Base-by-base conservation (phyloP, 768 basidiomycete species). In the Gymnopilus dilepis region DNA sequence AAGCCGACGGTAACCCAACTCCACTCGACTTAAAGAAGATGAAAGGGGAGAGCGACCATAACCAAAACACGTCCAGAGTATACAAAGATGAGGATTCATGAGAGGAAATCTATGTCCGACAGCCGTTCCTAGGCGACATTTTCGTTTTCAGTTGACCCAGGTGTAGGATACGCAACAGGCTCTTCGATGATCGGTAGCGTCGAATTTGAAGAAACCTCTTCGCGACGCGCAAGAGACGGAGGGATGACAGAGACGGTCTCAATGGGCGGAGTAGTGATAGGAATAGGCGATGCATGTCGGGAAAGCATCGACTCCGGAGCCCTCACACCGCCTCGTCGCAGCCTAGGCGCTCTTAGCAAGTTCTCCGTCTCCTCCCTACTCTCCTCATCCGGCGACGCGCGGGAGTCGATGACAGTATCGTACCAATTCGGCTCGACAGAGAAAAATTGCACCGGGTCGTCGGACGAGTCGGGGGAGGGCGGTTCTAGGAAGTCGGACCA, bases 301-400 rank as follows among this genome's bases (percentile, higher is more conserved):
- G 83, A 73, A 2, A 88, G 68, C 64, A 88, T 73, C 1, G 84
- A 82, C 66, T 91, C 90, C 0, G 88, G 86, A 4, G 88, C 83
- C 5, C 85, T 83, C 4, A 90, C 69, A 2, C 88, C 86, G n/a
- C 89, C 87, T 2, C 89, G 83, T 50, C 89, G 84, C 42, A 90
- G 74, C 41, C 87, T 82, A 4, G 89, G 86, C 6, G 66, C 69
- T 24, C 71, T 58, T 19, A 69, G 47, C 28, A 70, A 37, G 31
- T 47, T 51, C 26, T 67, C 67, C 12, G 55, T 51, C 17, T 67
- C 68, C 42, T 61, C 65, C 78, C 61, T 62, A 31, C 38, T 61
- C 22, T 69, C 65, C 12, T 45, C 56, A 13, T 66, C 65, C 19
- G 64, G 53, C 48, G 64, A 67, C 1, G 59, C 17, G 41, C 37